Conservation (phyloP, 768 basidiomycete genomes). For the Tricholomella constricta region DNA sequence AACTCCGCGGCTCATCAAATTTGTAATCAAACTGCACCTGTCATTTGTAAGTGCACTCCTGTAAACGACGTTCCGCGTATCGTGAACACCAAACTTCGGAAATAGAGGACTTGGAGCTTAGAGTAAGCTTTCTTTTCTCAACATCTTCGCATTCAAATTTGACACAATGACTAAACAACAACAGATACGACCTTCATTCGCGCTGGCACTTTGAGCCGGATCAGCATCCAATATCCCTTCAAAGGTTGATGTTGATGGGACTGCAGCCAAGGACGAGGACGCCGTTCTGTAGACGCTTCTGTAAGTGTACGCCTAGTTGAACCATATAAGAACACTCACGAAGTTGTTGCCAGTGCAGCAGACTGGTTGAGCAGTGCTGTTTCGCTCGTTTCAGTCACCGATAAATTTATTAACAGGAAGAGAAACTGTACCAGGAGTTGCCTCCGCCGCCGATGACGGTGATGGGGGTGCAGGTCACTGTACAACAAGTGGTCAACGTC, state of each 20-base stretch:
- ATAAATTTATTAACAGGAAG: not conserved
- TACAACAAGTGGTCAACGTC: not conserved
- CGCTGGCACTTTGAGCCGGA: not conserved
- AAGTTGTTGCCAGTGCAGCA: slow-evolving; percentile 23
- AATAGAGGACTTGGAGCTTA: not conserved
- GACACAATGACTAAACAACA: too few relatives aligned
- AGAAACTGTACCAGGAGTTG: slow-evolving; percentile 5
- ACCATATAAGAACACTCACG: slow-evolving; percentile 9
- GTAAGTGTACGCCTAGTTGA: not conserved
- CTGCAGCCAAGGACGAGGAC: slow-evolving; percentile 18
- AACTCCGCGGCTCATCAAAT: too few relatives aligned
- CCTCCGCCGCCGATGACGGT: not conserved
- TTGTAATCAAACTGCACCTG: too few relatives aligned
- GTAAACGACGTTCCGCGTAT: too few relatives aligned
- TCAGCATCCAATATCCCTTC: not conserved
- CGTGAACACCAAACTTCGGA: too few relatives aligned
- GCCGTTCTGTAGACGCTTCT: slow-evolving; percentile 11
- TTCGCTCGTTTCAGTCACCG: not conserved
- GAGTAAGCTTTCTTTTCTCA: too few relatives aligned
- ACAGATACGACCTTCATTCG: too few relatives aligned
- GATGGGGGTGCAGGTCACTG: slow-evolving; percentile 19
- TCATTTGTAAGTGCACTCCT: too few relatives aligned
- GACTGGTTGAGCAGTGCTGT: slow-evolving; percentile 14
- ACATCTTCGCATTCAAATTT: too few relatives aligned
- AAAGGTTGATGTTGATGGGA: slow-evolving; percentile 16